Percentiles rank a stretch among this genome's conserved stretches.
Evolutionary conservation across 371 early-diverging fungal genomes (phyloP).

Genomic region (Rhizopus arrhizus): DNA sequence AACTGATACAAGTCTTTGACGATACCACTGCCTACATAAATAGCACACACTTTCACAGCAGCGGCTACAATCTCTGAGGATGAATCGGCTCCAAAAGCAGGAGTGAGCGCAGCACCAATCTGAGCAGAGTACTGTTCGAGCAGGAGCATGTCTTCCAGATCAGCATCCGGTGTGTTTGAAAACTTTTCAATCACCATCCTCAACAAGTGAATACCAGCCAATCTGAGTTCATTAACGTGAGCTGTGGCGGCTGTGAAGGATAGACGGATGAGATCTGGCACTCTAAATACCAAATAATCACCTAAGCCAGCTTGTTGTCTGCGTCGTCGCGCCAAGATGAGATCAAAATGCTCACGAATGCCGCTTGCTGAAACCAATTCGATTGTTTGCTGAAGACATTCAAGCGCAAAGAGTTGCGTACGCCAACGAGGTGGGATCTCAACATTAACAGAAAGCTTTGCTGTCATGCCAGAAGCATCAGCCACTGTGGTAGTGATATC

Average conservation of each 20-base stretch:
- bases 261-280: slow-evolving; percentile 82
- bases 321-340: slow-evolving; percentile 61
- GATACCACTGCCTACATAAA: slow-evolving; percentile 84
- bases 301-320: slow-evolving; percentile 59
- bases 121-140: slow-evolving; percentile 92
- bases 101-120: slow-evolving; percentile 85
- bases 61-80: slow-evolving; percentile 77
- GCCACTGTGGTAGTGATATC: slow-evolving; percentile 53
- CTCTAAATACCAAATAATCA: slow-evolving; percentile 76
- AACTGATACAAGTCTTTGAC: slow-evolving; percentile 76
- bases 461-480: slow-evolving; percentile 46
- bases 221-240: slow-evolving; percentile 74
- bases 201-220: slow-evolving; percentile 76
- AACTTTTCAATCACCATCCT: slow-evolving; percentile 76
- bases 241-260: slow-evolving; percentile 88
- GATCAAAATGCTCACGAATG: slow-evolving; percentile 70
- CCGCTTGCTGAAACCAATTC: slow-evolving; percentile 61
- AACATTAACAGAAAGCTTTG: slow-evolving; percentile 45
- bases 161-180: slow-evolving; percentile 72
- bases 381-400: slow-evolving; percentile 73
- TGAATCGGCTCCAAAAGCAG: slow-evolving; percentile 80
- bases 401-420: slow-evolving; percentile 82
- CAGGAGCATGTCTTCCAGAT: slow-evolving; percentile 76
- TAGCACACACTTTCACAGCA: slow-evolving; percentile 83
- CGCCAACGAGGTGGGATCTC: slow-evolving; percentile 86